These are phyloP conservation scores for Nicotiana rustica DNA, from an alignment of 305 asterid species.

Conservation along the genomic window DNA sequence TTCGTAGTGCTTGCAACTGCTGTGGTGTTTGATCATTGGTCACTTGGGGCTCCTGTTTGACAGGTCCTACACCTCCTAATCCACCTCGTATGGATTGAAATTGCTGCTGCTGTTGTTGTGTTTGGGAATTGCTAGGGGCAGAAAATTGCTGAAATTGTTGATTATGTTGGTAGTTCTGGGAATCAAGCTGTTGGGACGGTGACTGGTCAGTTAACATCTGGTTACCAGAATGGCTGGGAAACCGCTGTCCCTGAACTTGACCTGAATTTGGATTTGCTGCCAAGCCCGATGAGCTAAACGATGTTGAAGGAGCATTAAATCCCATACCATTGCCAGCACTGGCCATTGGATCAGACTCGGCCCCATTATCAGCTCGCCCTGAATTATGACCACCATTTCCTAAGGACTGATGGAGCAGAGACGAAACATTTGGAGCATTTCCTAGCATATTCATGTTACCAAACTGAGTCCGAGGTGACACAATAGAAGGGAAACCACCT, in stretches of 20 bases:
- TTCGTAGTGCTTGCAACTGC: constrained; percentile 68
- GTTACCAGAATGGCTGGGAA: constrained; percentile 58
- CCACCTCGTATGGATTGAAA: constrained; percentile 71
- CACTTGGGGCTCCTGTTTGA: constrained; percentile 74
- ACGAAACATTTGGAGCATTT: constrained; percentile 54
- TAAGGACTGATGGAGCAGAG: constrained; percentile 59
- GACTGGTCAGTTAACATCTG: constrained; percentile 72
- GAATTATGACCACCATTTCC: constrained; percentile 65
- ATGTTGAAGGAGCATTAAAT: constrained; percentile 58
- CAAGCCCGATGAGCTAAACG: constrained; percentile 54
- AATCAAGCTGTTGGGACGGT: constrained; percentile 68
- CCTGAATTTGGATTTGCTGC: constrained; percentile 57
- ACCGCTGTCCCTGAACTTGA: constrained; percentile 73
- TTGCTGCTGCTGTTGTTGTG: constrained; percentile 69
- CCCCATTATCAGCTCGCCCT: constrained; percentile 62
- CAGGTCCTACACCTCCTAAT: constrained; percentile 64
- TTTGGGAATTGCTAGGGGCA: constrained; percentile 56
- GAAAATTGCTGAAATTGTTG: constrained; percentile 78
- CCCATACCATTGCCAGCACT: constrained; percentile 66
- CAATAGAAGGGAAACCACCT: constrained; percentile 54
- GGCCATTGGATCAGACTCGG: constrained; percentile 59
- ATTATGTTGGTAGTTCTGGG: constrained; percentile 64
- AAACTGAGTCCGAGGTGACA: constrained; percentile 66
- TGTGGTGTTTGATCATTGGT: constrained; percentile 67
- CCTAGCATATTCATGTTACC: constrained; percentile 67